Evolutionary conservation across 202 grass and related monocot species (phyloP), one percentile per base, ranked within the genome.

Genomic region (Elaeis oleifera): DNA sequence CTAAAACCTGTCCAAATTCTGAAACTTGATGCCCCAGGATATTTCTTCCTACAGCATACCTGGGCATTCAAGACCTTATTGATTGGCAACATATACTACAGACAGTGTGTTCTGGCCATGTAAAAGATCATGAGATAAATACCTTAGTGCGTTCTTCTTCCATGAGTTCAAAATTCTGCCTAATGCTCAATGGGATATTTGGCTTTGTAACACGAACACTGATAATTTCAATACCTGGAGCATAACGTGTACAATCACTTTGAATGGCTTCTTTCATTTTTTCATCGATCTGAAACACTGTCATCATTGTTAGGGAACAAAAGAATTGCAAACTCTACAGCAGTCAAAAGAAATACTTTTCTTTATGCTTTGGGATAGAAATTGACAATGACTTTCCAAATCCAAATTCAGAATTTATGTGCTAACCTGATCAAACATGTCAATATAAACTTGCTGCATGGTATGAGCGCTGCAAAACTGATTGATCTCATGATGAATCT

Each of bases 401-500:
- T 11, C 36, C 11, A 44, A 44, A 13, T 44, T 44, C 9, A 13
- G 36, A 13, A 44, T 44, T 31, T 44, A 44, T 44, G 18, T 18
- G 72, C 80, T 71, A 71, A 86, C 94, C 88, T 99, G 94, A 79
- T 99, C 94, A 58, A 99, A 99, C 85, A 78, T 86, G 94, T 99
- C 94, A 20, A 99, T 94, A 67, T 99, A 99, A 74, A 99, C 94
- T 94, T 99, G 94, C 59, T 87, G 94, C 74, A 99, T 79, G 71
- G 82, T 71, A 65, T 99, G 88, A 65, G 88, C 82, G 63, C 94
- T 99, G 78, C 94, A 99, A 73, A 99, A 99, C 70, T 99, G 88
- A 72, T 99, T 99, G 75, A 99, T 99, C 78, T 99, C 94, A 77
- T 94, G 94, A 69, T 99, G 94, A 74, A 99, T 99, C 77, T 99